Evolutionary conservation across 148 eudicot genomes (phyloP).

Genomic region (Pharnaceum exiguum): DNA sequence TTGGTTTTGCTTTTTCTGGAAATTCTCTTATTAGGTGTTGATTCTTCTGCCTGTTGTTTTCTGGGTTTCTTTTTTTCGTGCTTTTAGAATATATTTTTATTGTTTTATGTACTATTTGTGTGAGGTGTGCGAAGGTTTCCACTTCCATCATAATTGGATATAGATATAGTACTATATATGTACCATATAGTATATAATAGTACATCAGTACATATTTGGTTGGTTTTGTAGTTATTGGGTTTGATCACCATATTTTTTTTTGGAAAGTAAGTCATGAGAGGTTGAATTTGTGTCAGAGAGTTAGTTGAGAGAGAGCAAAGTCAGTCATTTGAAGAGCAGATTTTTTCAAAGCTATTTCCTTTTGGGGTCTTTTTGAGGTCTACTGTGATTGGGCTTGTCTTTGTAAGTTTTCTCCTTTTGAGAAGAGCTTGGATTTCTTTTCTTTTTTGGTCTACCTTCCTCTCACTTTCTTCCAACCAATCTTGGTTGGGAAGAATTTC

Average conservation of each 20-base stretch:
- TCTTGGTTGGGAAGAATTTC: constrained; percentile 15
- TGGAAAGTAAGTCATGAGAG: constrained; percentile 22
- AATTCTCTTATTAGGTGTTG: constrained; percentile 20
- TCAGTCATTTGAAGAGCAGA: not conserved
- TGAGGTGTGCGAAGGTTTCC: no score
- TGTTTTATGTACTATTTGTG: no score
- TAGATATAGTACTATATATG: no score
- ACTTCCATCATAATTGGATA: no score
- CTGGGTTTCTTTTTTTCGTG: constrained; percentile 14
- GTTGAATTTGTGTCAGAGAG: constrained; percentile 16
- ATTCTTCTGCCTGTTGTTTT: constrained; percentile 1
- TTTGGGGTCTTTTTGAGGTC: constrained; percentile 12
- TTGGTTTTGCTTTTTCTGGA: constrained; percentile 8
- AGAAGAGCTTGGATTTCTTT: constrained; percentile 11
- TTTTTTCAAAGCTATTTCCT: constrained; percentile 12
- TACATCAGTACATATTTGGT: no score
- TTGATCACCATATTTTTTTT: constrained; percentile 15
- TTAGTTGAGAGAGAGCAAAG: constrained; percentile 18
- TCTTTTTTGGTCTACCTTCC: constrained; percentile 16
- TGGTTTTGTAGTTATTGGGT: not conserved
- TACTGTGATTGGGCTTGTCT: constrained; percentile 16
- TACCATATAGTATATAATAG: no score
- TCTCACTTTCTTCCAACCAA: constrained; percentile 20
- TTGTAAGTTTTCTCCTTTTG: constrained; percentile 11
- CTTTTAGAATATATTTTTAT: no score